A percentile compares a stretch with the other conserved stretches of the same genome.
phyloP scores from a whole-genome alignment of 2,329 filamentous ascomycete species.

The Colletotrichum sp. region DNA sequence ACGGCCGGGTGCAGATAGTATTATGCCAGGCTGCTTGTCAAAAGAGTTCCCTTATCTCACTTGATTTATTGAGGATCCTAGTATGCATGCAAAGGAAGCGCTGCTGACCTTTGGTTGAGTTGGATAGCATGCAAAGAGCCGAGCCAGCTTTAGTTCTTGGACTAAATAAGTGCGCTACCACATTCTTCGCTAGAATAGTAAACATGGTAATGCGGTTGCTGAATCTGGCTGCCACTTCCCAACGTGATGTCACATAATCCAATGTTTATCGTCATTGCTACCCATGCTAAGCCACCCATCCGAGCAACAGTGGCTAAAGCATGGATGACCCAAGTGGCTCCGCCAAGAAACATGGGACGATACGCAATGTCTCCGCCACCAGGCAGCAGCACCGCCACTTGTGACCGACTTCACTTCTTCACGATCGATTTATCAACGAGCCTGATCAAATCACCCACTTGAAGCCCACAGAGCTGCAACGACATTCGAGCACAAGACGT shows the following conservation, averaged over 20 bases:
- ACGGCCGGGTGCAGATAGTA: too few relatives aligned
- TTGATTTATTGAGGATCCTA: too few relatives aligned
- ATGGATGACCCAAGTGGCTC: background rate
- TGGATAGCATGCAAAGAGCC: background rate
- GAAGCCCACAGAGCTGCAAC: rapidly evolving
- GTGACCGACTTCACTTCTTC: background rate
- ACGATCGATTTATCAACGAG: background rate
- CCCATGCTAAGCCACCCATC: background rate
- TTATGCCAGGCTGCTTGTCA: too few relatives aligned
- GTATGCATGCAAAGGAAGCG: too few relatives aligned
- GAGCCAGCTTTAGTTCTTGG: background rate
- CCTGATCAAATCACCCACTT: background rate
- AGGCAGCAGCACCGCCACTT: background rate
- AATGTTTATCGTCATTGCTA: background rate
- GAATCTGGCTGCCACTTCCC: background rate
- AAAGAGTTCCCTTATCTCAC: too few relatives aligned
- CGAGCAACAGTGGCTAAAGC: background rate
- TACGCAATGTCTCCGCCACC: background rate
- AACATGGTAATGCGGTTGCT: background rate
- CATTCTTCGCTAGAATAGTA: too few relatives aligned
- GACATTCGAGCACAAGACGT: rapidly evolving
- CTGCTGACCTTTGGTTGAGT: too few relatives aligned
- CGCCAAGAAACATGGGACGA: background rate
- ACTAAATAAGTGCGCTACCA: too few relatives aligned
- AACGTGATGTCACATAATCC: background rate